phyloP scores from a whole-genome alignment of 1,284 basidiomycete genomes.

The Naganishia albida region DNA sequence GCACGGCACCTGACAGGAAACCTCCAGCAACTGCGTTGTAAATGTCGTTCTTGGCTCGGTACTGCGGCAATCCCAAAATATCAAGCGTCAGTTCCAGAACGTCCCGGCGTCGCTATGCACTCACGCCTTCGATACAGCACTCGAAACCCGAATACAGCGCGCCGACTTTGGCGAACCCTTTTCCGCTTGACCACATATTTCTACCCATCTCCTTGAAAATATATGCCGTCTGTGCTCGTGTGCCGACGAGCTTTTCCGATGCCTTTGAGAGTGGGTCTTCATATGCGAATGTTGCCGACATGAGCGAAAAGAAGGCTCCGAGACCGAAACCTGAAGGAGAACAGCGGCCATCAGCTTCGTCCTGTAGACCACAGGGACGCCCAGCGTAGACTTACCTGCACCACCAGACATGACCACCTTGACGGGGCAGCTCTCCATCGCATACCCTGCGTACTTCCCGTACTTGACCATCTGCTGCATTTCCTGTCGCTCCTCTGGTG shows the following conservation, averaged over 20 bases:
- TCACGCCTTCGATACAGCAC: conserved; percentile 90
- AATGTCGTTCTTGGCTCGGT: conserved; percentile 93
- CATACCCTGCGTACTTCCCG: conserved; percentile 66
- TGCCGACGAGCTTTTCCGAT: conserved; percentile 53
- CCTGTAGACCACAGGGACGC: neutral
- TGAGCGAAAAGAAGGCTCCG: conserved; percentile 93
- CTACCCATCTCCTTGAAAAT: conserved; percentile 94
- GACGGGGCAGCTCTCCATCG: conserved; percentile 79
- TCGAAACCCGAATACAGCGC: conserved; percentile 90
- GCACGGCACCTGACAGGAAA: conserved; percentile 66
- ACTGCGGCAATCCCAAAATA: conserved; percentile 59
- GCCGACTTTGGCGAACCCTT: conserved; percentile 93
- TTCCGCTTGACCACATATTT: conserved; percentile 86
- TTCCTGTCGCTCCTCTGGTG: conserved; percentile 73
- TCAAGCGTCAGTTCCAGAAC: neutral
- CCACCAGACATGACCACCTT: conserved; percentile 79
- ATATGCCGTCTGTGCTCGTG: conserved; percentile 65
- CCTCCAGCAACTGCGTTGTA: conserved; percentile 66
- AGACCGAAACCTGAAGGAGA: conserved; percentile 72
- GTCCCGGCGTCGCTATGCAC: conserved; percentile 50
- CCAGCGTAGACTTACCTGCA: conserved; percentile 62
- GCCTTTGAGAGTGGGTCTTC: conserved; percentile 86
- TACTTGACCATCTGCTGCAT: conserved; percentile 72
- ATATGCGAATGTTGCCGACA: conserved; percentile 92
- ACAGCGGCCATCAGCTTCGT: conserved; percentile 5